Evolutionary conservation across 73 alveolate genomes (phyloP).

Genomic region (Uronychia setigera): DNA sequence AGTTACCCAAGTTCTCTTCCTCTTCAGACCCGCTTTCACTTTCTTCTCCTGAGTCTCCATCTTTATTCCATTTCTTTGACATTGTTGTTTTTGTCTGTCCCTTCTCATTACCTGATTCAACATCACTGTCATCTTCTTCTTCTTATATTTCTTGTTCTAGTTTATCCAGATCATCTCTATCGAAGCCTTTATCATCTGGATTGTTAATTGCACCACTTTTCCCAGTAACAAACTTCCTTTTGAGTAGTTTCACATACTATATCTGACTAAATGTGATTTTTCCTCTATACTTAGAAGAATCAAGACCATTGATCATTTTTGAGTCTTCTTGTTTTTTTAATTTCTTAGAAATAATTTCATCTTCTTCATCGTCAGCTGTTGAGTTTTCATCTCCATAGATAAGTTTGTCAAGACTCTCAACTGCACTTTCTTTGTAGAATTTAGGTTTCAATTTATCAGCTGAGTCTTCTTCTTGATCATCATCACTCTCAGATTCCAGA

Average conservation of each 20-base stretch:
- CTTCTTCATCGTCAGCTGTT: not conserved
- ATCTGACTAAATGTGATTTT: not conserved
- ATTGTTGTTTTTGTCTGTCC: too few species aligned
- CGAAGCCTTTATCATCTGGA: slow-evolving; percentile 1
- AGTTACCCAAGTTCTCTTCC: slow-evolving; percentile 18
- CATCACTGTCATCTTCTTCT: slow-evolving; percentile 60
- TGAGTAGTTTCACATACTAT: slow-evolving; percentile 35
- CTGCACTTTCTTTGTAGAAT: slow-evolving; percentile 54
- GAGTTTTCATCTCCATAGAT: slow-evolving; percentile 28
- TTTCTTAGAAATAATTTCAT: too few species aligned
- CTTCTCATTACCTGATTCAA: slow-evolving; percentile 54
- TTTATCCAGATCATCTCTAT: slow-evolving; percentile 56
- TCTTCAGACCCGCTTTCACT: slow-evolving; percentile 60
- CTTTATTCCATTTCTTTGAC: slow-evolving; percentile 3
- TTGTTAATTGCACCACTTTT: not conserved
- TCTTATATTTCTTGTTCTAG: slow-evolving; percentile 69
- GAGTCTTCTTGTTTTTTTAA: too few species aligned
- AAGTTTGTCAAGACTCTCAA: slow-evolving; percentile 14
- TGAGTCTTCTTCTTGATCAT: slow-evolving; percentile 66
- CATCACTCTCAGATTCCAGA: slow-evolving; percentile 47
- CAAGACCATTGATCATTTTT: not conserved
- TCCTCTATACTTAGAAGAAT: slow-evolving; percentile 6
- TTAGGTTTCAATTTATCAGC: slow-evolving; percentile 19
- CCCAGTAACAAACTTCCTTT: slow-evolving; percentile 74
- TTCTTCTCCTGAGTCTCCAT: slow-evolving; percentile 37